A percentile compares a stretch with the other conserved stretches of the same genome.
phyloP scores from a whole-genome alignment of 2,329 filamentous ascomycete species.

The Spiromastix sp. region DNA sequence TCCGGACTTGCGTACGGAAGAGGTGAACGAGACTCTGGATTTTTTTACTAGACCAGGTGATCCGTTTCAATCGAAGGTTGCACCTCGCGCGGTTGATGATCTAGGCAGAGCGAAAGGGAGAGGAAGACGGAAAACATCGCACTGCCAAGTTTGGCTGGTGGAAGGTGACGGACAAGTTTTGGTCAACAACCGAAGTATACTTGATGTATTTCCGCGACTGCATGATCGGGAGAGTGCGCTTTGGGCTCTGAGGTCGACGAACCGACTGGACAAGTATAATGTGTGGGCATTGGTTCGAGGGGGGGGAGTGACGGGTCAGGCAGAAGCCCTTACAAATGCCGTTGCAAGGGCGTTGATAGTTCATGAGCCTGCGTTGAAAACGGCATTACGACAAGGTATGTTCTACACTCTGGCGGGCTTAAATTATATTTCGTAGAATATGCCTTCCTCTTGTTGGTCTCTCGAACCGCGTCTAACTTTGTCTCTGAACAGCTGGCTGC shows the following conservation, averaged over 20 bases:
- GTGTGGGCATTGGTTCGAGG: constrained; percentile 77
- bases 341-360: constrained; percentile 78
- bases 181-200: constrained; percentile 80
- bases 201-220: constrained; percentile 70
- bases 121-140: constrained; percentile 78
- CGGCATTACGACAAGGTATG: constrained; percentile 78
- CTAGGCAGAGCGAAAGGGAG: constrained; percentile 69
- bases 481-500: constrained; percentile 59
- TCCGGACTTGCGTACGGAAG: constrained; percentile 60
- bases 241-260: constrained; percentile 77
- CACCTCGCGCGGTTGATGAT: constrained; percentile 55
- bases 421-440: too few relatives aligned
- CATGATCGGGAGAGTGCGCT: constrained; percentile 92
- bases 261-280: constrained; percentile 91
- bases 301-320: constrained; percentile 88
- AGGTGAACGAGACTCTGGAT: constrained; percentile 54
- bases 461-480: too few relatives aligned
- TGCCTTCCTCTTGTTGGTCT: too few relatives aligned
- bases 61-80: constrained; percentile 54
- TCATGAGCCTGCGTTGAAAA: constrained; percentile 88
- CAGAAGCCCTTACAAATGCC: constrained; percentile 84
- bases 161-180: constrained; percentile 86
- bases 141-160: constrained; percentile 76
- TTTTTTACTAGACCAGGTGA: constrained; percentile 68
- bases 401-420: too few relatives aligned